Percentiles rank a stretch among this genome's conserved stretches.
Evolutionary conservation across 805 yeast species (phyloP).

Genomic region (Teunomyces atbi): DNA sequence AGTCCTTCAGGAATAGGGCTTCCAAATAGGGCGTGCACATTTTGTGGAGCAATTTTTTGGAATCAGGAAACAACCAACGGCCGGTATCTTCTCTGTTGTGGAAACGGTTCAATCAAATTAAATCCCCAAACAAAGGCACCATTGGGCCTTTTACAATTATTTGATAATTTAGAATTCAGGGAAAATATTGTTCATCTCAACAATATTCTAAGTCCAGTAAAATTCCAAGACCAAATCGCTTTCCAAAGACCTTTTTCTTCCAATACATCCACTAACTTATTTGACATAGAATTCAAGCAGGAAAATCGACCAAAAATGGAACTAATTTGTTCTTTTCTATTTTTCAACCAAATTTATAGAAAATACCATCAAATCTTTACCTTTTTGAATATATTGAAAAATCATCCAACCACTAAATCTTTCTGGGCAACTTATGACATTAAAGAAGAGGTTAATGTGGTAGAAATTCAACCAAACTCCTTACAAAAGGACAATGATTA

Average conservation of each 20-base stretch:
- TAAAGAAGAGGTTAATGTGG: not conserved
- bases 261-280: not conserved
- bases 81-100: not conserved
- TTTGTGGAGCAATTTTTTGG: conserved; percentile 2
- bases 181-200: not conserved
- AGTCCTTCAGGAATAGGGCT: not conserved
- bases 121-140: not conserved
- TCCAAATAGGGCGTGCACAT: conserved; percentile 1
- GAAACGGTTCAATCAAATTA: not conserved
- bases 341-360: not conserved
- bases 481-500: not conserved
- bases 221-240: not conserved
- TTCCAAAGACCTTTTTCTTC: conserved; percentile 1
- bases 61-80: not conserved
- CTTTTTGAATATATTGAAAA: not conserved
- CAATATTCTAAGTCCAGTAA: conserved; percentile 1
- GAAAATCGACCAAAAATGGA: not conserved
- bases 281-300: not conserved
- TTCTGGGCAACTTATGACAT: not conserved
- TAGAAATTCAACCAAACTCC: not conserved
- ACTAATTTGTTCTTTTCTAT: not conserved
- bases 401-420: not conserved
- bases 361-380: not conserved
- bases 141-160: not conserved
- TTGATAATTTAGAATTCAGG: not conserved